Conservation (phyloP, 1,284 basidiomycete genomes). For the Sphaerobolus stellatus region DNA sequence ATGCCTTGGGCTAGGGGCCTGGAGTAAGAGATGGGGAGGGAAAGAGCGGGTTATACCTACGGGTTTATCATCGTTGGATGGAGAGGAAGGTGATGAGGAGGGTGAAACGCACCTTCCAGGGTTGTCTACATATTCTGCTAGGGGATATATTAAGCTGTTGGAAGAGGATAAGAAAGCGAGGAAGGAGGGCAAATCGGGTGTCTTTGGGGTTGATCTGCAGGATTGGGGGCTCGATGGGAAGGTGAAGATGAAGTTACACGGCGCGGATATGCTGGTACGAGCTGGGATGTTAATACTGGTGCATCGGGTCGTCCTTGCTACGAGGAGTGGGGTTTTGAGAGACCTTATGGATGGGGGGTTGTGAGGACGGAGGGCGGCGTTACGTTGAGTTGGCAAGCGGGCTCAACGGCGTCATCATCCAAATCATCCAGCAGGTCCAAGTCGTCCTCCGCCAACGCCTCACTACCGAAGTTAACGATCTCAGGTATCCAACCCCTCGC, state of each 20-base stretch:
- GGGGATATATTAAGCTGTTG: slow-evolving; percentile 18
- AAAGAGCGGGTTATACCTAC: too few species aligned
- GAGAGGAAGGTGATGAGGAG: slow-evolving; percentile 42
- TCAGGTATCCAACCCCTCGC: slow-evolving; percentile 62
- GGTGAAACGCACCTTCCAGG: slow-evolving; percentile 29
- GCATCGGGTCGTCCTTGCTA: slow-evolving; percentile 66
- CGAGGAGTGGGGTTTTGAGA: slow-evolving; percentile 55
- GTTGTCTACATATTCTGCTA: slow-evolving; percentile 5
- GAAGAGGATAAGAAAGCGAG: slow-evolving; percentile 21
- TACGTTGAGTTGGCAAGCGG: too few species aligned
- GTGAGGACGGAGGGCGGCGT: too few species aligned
- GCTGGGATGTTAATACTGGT: slow-evolving; percentile 51
- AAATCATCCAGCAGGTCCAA: too few species aligned
- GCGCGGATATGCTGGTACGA: slow-evolving; percentile 64
- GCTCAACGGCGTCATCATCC: neutral
- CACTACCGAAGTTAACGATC: slow-evolving; percentile 30
- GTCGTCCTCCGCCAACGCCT: neutral
- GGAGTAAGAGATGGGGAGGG: too few species aligned
- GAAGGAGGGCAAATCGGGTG: slow-evolving; percentile 20
- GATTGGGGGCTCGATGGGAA: too few species aligned
- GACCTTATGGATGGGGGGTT: slow-evolving; percentile 44
- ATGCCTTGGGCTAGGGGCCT: slow-evolving; percentile 63
- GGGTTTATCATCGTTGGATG: slow-evolving; percentile 33
- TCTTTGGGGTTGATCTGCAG: slow-evolving; percentile 26
- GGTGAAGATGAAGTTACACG: too few species aligned